A percentile compares a stretch with the other conserved stretches of the same genome.
Evolutionary conservation across 179 eudicot species (phyloP).

Genomic region (Vitellaria paradoxa): DNA sequence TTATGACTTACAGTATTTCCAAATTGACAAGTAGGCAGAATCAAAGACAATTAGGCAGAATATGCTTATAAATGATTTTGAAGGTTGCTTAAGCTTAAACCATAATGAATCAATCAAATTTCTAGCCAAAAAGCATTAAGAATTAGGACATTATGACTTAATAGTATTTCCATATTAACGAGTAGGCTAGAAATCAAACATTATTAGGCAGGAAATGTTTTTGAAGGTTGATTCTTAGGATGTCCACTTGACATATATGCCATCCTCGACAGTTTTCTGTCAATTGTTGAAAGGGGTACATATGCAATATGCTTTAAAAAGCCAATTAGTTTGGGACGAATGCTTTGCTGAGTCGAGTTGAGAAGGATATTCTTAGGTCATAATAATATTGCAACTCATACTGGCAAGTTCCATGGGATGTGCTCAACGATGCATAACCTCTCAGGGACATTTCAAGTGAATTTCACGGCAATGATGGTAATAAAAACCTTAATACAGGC

Average conservation of each 20-base stretch:
- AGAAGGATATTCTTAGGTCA: not conserved
- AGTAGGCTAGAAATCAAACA: too few relatives aligned
- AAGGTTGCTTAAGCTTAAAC: not conserved
- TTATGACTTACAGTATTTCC: not conserved
- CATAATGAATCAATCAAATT: too few relatives aligned
- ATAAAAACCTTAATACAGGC: not conserved
- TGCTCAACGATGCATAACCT: not conserved
- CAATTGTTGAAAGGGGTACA: not conserved
- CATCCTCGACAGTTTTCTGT: not conserved
- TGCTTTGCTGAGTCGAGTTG: too few relatives aligned
- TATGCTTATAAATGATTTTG: not conserved
- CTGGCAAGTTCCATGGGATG: not conserved
- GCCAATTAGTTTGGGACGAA: too few relatives aligned
- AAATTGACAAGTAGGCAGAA: not conserved
- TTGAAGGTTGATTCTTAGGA: not conserved
- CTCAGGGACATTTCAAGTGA: not conserved
- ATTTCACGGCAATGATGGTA: not conserved
- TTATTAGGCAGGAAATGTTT: too few relatives aligned
- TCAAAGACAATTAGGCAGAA: not conserved
- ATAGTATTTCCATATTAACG: too few relatives aligned
- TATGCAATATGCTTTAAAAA: not conserved
- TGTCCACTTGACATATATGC: not conserved
- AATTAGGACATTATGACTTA: too few relatives aligned
- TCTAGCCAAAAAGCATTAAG: too few relatives aligned
- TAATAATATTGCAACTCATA: not conserved